Evolutionary conservation across 345 rosid species (phyloP).

Genomic region (Heritiera fomes): DNA sequence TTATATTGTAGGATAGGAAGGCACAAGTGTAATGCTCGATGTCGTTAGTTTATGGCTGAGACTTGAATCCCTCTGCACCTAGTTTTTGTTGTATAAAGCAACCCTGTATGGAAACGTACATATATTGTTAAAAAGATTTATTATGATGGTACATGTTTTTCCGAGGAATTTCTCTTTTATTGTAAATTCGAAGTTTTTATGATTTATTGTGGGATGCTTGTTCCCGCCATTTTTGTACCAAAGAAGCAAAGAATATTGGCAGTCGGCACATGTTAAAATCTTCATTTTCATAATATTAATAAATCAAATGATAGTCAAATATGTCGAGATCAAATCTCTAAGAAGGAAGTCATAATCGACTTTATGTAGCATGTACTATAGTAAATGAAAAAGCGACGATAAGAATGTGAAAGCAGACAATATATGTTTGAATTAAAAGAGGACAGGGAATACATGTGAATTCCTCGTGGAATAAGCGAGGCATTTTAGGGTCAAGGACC

Average conservation of each 20-base stretch:
- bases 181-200: background rate
- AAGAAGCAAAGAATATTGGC: too few species aligned
- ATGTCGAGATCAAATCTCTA: too few species aligned
- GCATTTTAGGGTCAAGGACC: slow-evolving; percentile 17
- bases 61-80: slow-evolving; percentile 33
- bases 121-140: slow-evolving; percentile 23
- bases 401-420: background rate
- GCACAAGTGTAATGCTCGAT: slow-evolving; percentile 15
- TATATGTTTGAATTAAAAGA: background rate
- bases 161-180: background rate
- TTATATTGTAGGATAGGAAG: slow-evolving; percentile 20
- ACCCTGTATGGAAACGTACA: slow-evolving; percentile 9
- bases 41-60: slow-evolving; percentile 37
- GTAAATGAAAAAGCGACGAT: background rate
- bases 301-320: background rate
- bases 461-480: slow-evolving; percentile 27
- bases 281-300: background rate
- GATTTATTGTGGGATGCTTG: too few species aligned
- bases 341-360: background rate
- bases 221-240: too few species aligned
- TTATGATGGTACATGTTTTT: background rate
- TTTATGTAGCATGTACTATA: background rate
- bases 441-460: slow-evolving; percentile 25
- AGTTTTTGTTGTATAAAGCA: slow-evolving; percentile 39
- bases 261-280: too few species aligned